A percentile compares a stretch with the other conserved stretches of the same genome.
phyloP scores from a whole-genome alignment of 2,329 filamentous ascomycete genomes.

The Ascochyta clinopodiicola region DNA sequence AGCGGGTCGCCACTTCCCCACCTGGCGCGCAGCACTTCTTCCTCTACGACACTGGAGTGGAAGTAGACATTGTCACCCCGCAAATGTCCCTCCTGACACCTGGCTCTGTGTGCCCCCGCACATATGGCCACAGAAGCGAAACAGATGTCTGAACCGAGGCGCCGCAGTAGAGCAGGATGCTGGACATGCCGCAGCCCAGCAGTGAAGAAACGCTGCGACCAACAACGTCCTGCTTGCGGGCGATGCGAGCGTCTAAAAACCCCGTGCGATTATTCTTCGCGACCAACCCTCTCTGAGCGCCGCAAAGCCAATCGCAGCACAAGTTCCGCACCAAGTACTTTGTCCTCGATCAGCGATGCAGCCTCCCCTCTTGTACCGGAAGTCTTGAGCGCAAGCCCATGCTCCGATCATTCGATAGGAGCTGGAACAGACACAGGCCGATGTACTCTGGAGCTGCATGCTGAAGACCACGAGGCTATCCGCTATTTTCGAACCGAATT shows the following conservation, averaged over 20 bases:
- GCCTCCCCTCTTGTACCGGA: slow-evolving; percentile 7
- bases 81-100: not conserved
- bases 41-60: not conserved
- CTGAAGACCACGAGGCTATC: slow-evolving; percentile 47
- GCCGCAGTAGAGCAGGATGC: slow-evolving; percentile 19
- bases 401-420: not conserved
- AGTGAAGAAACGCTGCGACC: slow-evolving; percentile 26
- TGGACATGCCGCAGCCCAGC: slow-evolving; percentile 23
- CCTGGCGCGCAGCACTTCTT: not conserved
- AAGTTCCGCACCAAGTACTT: not conserved
- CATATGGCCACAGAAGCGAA: slow-evolving; percentile 7
- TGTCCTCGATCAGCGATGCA: slow-evolving; percentile 42
- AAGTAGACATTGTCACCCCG: not conserved
- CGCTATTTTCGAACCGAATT: slow-evolving; percentile 48
- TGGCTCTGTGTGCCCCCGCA: not conserved
- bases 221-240: slow-evolving; percentile 19
- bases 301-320: slow-evolving; percentile 9
- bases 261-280: slow-evolving; percentile 19
- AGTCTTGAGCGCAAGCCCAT: not conserved
- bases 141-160: not conserved
- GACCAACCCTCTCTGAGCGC: slow-evolving; percentile 22
- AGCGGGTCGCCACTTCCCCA: not conserved
- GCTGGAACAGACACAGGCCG: not conserved
- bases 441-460: slow-evolving; percentile 34
- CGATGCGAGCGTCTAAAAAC: slow-evolving; percentile 15